Evolutionary conservation across 2,329 filamentous ascomycete genomes (phyloP).

Genomic region (Arthrinium puccinioides): DNA sequence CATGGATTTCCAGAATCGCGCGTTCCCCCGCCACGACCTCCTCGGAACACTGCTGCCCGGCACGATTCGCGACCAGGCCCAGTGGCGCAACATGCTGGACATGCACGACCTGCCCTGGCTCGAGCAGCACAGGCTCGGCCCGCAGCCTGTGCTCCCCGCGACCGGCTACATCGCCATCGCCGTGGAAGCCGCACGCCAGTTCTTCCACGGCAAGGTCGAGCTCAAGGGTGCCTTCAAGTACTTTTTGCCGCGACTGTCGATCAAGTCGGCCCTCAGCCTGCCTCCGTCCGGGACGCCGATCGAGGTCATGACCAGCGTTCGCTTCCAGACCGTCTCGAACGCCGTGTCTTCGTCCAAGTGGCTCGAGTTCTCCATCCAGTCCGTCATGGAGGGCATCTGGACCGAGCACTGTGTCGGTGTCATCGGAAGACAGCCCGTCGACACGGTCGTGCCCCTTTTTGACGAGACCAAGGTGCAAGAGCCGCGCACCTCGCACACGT

Average conservation of each 20-base stretch:
- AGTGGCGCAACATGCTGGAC: slow-evolving; percentile 10
- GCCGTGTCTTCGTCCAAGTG: slow-evolving; percentile 8
- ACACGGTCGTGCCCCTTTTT: not conserved
- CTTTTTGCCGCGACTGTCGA: slow-evolving; percentile 8
- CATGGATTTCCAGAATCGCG: too few relatives aligned
- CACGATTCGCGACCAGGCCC: slow-evolving; percentile 2
- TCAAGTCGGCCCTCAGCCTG: slow-evolving; percentile 7
- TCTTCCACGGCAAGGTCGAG: slow-evolving; percentile 7
- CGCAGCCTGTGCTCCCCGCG: slow-evolving; percentile 8
- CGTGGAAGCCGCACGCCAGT: slow-evolving; percentile 8
- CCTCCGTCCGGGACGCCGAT: slow-evolving; percentile 8
- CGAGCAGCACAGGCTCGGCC: slow-evolving; percentile 4
- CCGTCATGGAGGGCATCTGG: slow-evolving; percentile 5
- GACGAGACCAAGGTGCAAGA: not conserved
- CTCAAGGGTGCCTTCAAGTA: slow-evolving; percentile 9
- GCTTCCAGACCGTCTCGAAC: slow-evolving; percentile 5
- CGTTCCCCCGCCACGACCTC: slow-evolving; percentile 8
- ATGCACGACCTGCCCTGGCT: slow-evolving; percentile 9
- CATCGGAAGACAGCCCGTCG: too few relatives aligned
- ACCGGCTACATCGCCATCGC: slow-evolving; percentile 9
- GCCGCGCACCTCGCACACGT: slow-evolving; percentile 1
- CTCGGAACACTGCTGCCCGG: slow-evolving; percentile 8
- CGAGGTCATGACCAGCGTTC: slow-evolving; percentile 9
- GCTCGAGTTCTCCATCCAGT: slow-evolving; percentile 6
- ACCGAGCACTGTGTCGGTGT: slow-evolving; percentile 10